A percentile compares a stretch with the other conserved stretches of the same genome.
Conservation (phyloP, 371 early-diverging fungal genomes). For the Apophysomyces sp. region DNA sequence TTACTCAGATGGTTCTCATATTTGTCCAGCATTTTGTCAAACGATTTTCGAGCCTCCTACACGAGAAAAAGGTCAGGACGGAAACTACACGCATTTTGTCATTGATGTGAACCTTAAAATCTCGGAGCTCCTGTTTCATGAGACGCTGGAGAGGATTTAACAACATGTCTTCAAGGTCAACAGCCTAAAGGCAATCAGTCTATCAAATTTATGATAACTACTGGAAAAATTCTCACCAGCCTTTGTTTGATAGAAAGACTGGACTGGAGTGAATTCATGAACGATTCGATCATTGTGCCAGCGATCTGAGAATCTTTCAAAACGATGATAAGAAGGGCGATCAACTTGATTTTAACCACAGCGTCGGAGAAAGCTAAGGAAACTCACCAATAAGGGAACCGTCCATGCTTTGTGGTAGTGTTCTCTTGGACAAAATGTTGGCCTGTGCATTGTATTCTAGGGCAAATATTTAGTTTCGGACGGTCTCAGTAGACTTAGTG, state of each 20-base stretch:
- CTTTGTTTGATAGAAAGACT: constrained; percentile 48
- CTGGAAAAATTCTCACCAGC: constrained; percentile 34
- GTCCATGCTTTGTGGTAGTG: constrained; percentile 30
- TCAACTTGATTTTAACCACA: neutral
- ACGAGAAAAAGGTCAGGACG: neutral
- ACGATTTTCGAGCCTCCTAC: constrained; percentile 53
- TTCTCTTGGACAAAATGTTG: constrained; percentile 29
- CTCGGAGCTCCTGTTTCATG: constrained; percentile 58
- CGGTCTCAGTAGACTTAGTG: neutral
- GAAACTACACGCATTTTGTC: neutral
- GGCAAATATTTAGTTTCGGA: neutral
- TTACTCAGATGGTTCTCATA: constrained; percentile 65
- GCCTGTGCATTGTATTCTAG: constrained; percentile 37
- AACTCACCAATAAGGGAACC: constrained; percentile 38
- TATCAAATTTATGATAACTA: neutral
- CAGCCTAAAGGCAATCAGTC: constrained; percentile 33
- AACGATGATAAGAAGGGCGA: neutral
- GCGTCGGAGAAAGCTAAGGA: no score
- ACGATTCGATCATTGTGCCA: constrained; percentile 31
- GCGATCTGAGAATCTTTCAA: constrained; percentile 33
- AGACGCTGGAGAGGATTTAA: constrained; percentile 57
- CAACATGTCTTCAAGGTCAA: constrained; percentile 54
- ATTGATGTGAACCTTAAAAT: constrained; percentile 33
- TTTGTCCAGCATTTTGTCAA: constrained; percentile 58
- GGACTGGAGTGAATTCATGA: constrained; percentile 48